Conservation (phyloP, 305 asterid species). For the Fraxinus sp. region DNA sequence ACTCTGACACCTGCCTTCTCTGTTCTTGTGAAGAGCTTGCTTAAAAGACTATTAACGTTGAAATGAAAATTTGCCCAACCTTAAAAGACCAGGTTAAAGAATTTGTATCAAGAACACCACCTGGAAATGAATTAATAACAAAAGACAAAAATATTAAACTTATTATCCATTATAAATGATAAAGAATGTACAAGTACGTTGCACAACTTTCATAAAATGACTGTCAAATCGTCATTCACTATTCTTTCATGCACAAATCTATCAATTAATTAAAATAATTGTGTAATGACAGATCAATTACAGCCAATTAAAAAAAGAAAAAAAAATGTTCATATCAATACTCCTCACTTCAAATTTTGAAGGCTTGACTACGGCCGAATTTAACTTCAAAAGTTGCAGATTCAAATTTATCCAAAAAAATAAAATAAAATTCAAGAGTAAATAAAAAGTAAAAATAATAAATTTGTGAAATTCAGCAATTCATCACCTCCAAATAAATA, state of each 20-base stretch:
- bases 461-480: conserved; percentile 1
- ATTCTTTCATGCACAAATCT: conserved; percentile 25
- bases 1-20: conserved; percentile 31
- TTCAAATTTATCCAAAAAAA: conserved; percentile 20
- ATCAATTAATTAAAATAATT: conserved; percentile 27
- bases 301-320: conserved; percentile 12
- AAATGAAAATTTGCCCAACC: conserved; percentile 17
- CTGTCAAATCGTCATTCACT: conserved; percentile 13
- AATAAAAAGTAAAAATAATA: background rate
- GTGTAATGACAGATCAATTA: conserved; percentile 12
- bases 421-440: background rate
- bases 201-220: conserved; percentile 17
- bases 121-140: conserved; percentile 23
- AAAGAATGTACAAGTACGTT: conserved; percentile 8
- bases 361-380: background rate
- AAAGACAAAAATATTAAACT: background rate
- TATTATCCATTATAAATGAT: conserved; percentile 3
- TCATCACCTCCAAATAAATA: background rate
- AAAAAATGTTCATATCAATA: background rate
- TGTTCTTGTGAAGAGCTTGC: conserved; percentile 26
- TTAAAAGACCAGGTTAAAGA: background rate
- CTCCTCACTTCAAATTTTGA: conserved; percentile 9
- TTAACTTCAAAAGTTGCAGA: conserved; percentile 15
- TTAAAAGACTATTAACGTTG: conserved; percentile 25
- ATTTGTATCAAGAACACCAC: conserved; percentile 25